phyloP scores from a whole-genome alignment of 352 stramenopile genomes.

The Bremia lactucae region DNA sequence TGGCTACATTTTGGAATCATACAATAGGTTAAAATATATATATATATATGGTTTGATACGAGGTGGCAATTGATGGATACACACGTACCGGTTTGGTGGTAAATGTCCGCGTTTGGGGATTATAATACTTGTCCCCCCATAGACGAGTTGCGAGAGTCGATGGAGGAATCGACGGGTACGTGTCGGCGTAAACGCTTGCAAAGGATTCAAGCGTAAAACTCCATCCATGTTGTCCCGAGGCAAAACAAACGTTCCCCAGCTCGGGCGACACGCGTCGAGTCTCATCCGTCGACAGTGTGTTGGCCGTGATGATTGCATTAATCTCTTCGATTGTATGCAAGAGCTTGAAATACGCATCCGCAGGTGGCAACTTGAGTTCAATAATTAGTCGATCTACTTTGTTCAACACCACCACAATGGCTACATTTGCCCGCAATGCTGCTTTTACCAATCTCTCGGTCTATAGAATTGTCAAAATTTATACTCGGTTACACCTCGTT shows the following conservation, averaged over 20 bases:
- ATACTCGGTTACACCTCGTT: no score
- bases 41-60: no score
- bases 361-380: conserved; percentile 95
- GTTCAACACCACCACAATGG: conserved; percentile 90
- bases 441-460: conserved; percentile 93
- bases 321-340: conserved; percentile 94
- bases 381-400: conserved; percentile 99
- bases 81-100: conserved; percentile 71
- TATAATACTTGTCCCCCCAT: conserved; percentile 97
- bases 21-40: conserved; percentile 2
- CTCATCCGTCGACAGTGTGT: conserved; percentile 32
- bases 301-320: conserved; percentile 86
- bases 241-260: conserved; percentile 96
- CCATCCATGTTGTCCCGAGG: conserved; percentile 92
- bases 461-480: conserved; percentile 24
- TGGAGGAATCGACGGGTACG: conserved; percentile 61
- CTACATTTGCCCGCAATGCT: conserved; percentile 83
- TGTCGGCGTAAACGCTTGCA: conserved; percentile 76
- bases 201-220: conserved; percentile 96
- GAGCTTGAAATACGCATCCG: conserved; percentile 98
- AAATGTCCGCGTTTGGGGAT: conserved; percentile 88
- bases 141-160: conserved; percentile 86
- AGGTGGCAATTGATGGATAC: no score
- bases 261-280: conserved; percentile 83
- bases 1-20: conserved; percentile 34